Evolutionary conservation across 768 basidiomycete genomes (phyloP).

Genomic region (Austroboletus eburneus): DNA sequence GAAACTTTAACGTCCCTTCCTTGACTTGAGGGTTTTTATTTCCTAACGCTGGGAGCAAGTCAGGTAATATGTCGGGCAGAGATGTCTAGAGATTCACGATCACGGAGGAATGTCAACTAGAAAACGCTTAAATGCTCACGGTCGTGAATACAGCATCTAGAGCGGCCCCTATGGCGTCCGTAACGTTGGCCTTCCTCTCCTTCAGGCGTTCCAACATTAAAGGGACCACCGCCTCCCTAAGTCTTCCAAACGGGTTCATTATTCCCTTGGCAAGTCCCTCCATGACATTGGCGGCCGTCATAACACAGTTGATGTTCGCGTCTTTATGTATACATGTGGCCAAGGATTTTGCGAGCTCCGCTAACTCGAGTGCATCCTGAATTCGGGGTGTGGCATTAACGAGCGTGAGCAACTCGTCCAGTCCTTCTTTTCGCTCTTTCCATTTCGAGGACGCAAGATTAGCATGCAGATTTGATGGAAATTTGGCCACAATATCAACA

Average conservation of each 20-base stretch:
- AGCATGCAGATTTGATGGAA: slow-evolving; percentile 72
- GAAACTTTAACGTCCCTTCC: slow-evolving; percentile 85
- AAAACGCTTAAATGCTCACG: slow-evolving; percentile 45
- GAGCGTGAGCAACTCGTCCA: slow-evolving; percentile 76
- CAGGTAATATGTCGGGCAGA: slow-evolving; percentile 77
- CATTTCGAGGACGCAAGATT: slow-evolving; percentile 88
- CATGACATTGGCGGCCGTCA: slow-evolving; percentile 78
- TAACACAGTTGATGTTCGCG: slow-evolving; percentile 94
- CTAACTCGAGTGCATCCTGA: slow-evolving; percentile 74
- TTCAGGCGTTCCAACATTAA: slow-evolving; percentile 87
- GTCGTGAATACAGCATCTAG: slow-evolving; percentile 85
- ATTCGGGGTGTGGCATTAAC: slow-evolving; percentile 71
- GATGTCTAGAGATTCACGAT: slow-evolving; percentile 50
- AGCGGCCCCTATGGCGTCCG: slow-evolving; percentile 82
- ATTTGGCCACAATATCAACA: slow-evolving; percentile 69
- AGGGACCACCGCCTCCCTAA: slow-evolving; percentile 66
- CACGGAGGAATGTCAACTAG: slow-evolving; percentile 1
- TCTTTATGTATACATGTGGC: slow-evolving; percentile 81
- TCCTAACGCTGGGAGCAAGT: slow-evolving; percentile 69
- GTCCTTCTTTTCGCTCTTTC: slow-evolving; percentile 93
- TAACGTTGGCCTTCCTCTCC: slow-evolving; percentile 88
- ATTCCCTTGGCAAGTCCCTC: slow-evolving; percentile 85
- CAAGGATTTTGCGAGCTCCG: slow-evolving; percentile 70
- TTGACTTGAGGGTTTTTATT: slow-evolving; percentile 98
- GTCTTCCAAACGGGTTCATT: slow-evolving; percentile 66